Evolutionary conservation across 2,329 filamentous ascomycete species (phyloP), one percentile per base, ranked within the genome.

Genomic region (Epichloe typhina): DNA sequence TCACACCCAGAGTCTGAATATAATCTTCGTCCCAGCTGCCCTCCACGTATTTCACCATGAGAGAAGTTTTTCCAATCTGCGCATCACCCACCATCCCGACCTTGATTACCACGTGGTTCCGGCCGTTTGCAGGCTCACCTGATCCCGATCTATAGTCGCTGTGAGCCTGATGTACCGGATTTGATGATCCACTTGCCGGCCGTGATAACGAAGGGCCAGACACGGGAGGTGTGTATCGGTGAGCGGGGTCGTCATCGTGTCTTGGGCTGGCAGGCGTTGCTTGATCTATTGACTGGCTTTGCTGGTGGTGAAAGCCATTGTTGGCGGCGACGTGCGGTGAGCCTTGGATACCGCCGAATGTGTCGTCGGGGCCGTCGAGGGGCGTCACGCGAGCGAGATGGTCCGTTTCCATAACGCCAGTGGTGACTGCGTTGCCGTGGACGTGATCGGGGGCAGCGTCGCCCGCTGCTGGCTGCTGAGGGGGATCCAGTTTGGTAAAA

Each of bases 21-120:
- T 98, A 98, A 67, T 98, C 93, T 71, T 98, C 93, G 68, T 98
- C 93, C 89, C 93, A 98, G 69, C 90, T 96, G 53, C 93, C 93
- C 71, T 98, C 93, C 51, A 98, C 93, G 64, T 98, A 98, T 69
- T 98, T 98, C 64, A 98, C 93, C 93, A 98, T 98, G 65, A 98
- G 72, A 57, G 90, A 96, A 17, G 93, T 98, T 79, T 98, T 98
- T 64, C 93, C 93, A 60, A 98, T 98, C 70, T 98, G 93, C 52
- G 93, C 93, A 71, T 98, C 93, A 45, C 93, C 93, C 44, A 98
- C 93, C 93, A 98, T 98, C 63, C 93, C 93, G 49, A 98, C 93
- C 71, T 98, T 98, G 76, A 98, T 97, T 52, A 98, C 93, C 38
- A 98, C 93, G 61, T 83, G 80, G 64, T 82, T 83, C 54, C 80